phyloP scores from a whole-genome alignment of 805 yeast genomes.

The Cyberlindnera lachancei region DNA sequence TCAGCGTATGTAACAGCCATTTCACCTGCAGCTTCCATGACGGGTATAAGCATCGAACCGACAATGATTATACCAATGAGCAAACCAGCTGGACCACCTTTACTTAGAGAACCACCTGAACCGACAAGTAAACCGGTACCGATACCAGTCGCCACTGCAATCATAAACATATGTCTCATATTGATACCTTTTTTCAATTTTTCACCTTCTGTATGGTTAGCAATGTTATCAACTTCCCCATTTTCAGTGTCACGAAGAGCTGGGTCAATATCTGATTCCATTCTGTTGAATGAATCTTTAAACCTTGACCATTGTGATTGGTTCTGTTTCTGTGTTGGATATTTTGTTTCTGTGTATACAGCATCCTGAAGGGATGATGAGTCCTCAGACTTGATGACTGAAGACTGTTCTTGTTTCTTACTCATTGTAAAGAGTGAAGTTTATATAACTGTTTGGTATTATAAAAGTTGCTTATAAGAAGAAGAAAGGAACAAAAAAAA shows the following conservation, averaged over 20 bases:
- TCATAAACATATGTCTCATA: slow-evolving; percentile 61
- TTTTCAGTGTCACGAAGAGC: slow-evolving; percentile 34
- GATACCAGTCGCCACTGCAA: slow-evolving; percentile 67
- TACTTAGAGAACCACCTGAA: slow-evolving; percentile 47
- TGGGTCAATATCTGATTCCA: slow-evolving; percentile 31
- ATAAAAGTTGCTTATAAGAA: too few relatives aligned
- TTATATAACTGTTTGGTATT: too few relatives aligned
- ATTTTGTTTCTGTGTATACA: slow-evolving; percentile 15
- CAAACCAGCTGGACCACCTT: slow-evolving; percentile 60
- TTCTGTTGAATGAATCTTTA: slow-evolving; percentile 26
- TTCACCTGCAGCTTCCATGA: slow-evolving; percentile 53
- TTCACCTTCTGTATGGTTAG: slow-evolving; percentile 25
- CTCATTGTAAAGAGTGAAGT: slow-evolving; percentile 2
- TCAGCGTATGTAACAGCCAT: slow-evolving; percentile 34
- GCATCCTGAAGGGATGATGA: slow-evolving; percentile 16
- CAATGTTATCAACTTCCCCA: slow-evolving; percentile 17
- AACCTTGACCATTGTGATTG: slow-evolving; percentile 22
- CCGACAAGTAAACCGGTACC: slow-evolving; percentile 76
- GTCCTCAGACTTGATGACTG: slow-evolving; percentile 15
- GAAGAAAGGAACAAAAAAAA: neutral
- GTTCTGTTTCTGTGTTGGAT: slow-evolving; percentile 1
- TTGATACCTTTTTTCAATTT: slow-evolving; percentile 29
- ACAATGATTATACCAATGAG: slow-evolving; percentile 52
- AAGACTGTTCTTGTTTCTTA: slow-evolving; percentile 6
- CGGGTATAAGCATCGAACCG: slow-evolving; percentile 54